These are phyloP conservation scores for Polyporus tsugae DNA, from an alignment of 1,284 basidiomycete species.

Conservation along the genomic window DNA sequence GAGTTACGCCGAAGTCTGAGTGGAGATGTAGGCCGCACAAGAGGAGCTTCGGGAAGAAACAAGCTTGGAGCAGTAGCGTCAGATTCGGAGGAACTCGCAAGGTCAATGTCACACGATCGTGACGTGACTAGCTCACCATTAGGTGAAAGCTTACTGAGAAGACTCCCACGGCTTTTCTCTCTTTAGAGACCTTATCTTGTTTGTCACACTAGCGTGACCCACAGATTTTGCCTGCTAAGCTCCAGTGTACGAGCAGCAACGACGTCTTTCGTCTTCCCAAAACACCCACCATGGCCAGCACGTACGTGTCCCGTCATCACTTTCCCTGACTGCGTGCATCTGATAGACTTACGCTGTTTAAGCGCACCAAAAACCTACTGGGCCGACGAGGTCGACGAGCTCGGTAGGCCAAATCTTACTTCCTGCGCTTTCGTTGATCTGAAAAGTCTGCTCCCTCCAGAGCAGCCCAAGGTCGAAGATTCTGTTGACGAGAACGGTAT, in stretches of 20 bases:
- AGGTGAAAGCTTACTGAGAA: neutral
- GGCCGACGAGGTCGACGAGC: constrained; percentile 86
- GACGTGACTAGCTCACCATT: neutral
- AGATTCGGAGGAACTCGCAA: too few relatives aligned
- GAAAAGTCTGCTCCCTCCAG: constrained; percentile 34
- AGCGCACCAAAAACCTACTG: constrained; percentile 71
- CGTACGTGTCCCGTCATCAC: constrained; percentile 15
- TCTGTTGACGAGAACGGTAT: constrained; percentile 90
- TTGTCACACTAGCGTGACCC: constrained; percentile 21
- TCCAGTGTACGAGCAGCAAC: neutral
- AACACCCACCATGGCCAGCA: constrained; percentile 27
- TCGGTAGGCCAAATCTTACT: constrained; percentile 50
- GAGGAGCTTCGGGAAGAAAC: neutral
- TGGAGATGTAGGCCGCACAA: neutral
- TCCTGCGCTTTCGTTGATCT: neutral
- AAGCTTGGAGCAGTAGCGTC: neutral
- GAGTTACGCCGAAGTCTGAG: neutral
- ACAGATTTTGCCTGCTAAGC: constrained; percentile 25
- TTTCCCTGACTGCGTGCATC: neutral
- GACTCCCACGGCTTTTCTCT: neutral
- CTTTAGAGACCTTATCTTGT: neutral
- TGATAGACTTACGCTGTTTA: neutral
- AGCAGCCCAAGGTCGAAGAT: constrained; percentile 59
- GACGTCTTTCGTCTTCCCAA: constrained; percentile 10
- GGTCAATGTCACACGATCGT: neutral